These are phyloP conservation scores for Tuber magnatum DNA, from an alignment of 495 filamentous ascomycete genomes.

Conservation along the genomic window DNA sequence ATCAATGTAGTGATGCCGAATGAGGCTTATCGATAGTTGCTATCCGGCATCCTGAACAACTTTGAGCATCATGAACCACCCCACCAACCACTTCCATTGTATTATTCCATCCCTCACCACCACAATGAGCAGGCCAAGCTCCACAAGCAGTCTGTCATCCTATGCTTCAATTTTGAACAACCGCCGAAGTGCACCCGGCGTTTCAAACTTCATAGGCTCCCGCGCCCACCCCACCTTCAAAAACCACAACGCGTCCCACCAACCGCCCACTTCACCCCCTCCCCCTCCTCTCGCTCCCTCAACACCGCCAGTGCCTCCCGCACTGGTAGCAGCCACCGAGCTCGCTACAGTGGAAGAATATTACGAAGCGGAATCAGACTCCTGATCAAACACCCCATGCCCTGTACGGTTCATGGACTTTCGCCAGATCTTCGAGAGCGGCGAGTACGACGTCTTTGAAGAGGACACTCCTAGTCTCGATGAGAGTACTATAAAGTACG, in stretches of 20 bases:
- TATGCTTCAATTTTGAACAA: constrained; percentile 13
- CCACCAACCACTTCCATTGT: background rate
- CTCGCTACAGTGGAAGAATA: background rate
- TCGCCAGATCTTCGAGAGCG: constrained; percentile 25
- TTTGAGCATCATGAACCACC: constrained; percentile 8
- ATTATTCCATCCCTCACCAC: background rate
- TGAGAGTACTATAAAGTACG: constrained; percentile 22
- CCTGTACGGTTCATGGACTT: constrained; percentile 23
- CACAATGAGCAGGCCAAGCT: constrained; percentile 25
- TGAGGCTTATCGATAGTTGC: constrained; percentile 2
- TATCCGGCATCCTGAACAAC: background rate
- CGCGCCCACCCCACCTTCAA: constrained; percentile 18
- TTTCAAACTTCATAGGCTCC: constrained; percentile 23
- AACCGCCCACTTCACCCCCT: background rate
- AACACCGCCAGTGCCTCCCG: background rate
- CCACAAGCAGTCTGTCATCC: constrained; percentile 21
- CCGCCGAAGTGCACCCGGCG: no score
- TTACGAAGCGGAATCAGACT: constrained; percentile 2
- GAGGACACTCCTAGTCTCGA: constrained; percentile 29
- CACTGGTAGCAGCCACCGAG: background rate
- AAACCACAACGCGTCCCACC: constrained; percentile 13
- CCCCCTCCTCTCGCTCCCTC: background rate
- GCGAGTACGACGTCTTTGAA: constrained; percentile 30
- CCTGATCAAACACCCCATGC: constrained; percentile 3
- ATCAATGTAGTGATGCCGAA: background rate